Conservation (phyloP, 2,329 filamentous ascomycete genomes). For the Colletotrichum ledebouriae region DNA sequence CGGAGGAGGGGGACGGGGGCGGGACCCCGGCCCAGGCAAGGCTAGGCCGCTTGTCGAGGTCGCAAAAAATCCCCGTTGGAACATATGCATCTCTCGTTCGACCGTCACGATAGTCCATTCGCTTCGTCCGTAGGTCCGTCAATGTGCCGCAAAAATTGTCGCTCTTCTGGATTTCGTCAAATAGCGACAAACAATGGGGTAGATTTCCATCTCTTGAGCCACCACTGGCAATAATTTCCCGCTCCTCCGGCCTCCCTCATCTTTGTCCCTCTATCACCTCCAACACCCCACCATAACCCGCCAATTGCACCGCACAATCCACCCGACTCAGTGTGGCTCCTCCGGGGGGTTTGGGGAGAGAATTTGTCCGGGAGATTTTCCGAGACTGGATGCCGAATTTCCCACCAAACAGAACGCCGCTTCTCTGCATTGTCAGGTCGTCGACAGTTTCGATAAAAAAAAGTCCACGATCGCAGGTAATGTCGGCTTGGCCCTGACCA, state of each 20-base stretch:
- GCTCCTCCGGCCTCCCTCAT: background rate
- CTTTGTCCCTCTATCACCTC: constrained; percentile 14
- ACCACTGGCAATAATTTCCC: background rate
- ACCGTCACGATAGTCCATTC: constrained; percentile 10
- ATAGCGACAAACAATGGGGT: background rate
- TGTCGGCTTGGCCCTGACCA: constrained; percentile 19
- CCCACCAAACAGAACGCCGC: constrained; percentile 51
- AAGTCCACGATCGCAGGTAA: constrained; percentile 29
- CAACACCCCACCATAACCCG: constrained; percentile 36
- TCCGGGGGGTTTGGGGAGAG: constrained; percentile 36
- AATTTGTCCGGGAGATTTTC: constrained; percentile 44
- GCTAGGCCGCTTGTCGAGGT: constrained; percentile 29
- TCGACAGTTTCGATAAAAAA: constrained; percentile 6
- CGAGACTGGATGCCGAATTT: constrained; percentile 48
- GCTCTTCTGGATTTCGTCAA: background rate
- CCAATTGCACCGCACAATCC: constrained; percentile 39
- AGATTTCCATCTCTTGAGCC: background rate
- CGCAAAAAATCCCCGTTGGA: background rate
- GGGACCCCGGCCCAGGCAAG: constrained; percentile 24
- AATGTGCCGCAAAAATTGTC: background rate
- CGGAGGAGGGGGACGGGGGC: constrained; percentile 12
- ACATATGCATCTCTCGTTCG: constrained; percentile 12
- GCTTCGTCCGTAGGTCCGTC: constrained; percentile 20
- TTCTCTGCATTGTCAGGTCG: background rate
- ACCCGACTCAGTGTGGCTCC: constrained; percentile 17